Conservation (phyloP, 208 protist species). For the Angomonas ambiguus region DNA sequence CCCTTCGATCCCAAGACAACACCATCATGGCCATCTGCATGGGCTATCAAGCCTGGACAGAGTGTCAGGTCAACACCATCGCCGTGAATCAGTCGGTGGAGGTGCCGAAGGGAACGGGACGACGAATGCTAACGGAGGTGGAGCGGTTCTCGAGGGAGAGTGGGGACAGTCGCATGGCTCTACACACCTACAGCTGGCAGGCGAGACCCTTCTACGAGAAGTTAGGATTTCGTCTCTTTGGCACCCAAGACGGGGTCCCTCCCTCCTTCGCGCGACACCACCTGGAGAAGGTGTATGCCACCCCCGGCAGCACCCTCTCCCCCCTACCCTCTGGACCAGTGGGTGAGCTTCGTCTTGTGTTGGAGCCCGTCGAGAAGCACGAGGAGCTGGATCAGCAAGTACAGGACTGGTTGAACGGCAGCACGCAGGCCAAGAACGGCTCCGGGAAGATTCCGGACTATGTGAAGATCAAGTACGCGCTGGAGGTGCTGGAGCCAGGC, state of each 20-base stretch:
- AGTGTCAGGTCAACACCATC: slow-evolving; percentile 22
- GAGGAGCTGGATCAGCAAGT: slow-evolving; percentile 7
- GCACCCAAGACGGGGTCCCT: slow-evolving; percentile 25
- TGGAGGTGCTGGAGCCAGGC: slow-evolving; percentile 10
- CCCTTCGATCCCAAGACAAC: neutral
- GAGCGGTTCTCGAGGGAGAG: slow-evolving; percentile 18
- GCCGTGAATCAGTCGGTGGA: slow-evolving; percentile 14
- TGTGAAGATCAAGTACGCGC: slow-evolving; percentile 15
- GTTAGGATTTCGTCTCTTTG: slow-evolving; percentile 27
- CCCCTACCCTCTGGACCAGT: neutral
- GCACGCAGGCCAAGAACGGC: slow-evolving; percentile 14
- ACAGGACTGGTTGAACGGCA: slow-evolving; percentile 15
- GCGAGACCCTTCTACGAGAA: slow-evolving; percentile 41
- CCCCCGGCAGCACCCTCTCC: neutral
- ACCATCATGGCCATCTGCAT: neutral
- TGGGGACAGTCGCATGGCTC: slow-evolving; percentile 20
- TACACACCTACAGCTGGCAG: slow-evolving; percentile 51
- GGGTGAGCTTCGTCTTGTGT: slow-evolving; percentile 9
- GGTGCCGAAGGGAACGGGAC: slow-evolving; percentile 17
- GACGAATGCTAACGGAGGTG: slow-evolving; percentile 12
- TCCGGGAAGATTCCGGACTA: slow-evolving; percentile 10
- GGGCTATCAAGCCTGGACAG: slow-evolving; percentile 24
- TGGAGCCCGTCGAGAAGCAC: neutral
- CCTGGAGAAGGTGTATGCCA: slow-evolving; percentile 28
- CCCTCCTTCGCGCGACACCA: slow-evolving; percentile 27